These are phyloP conservation scores for Hyaloscypha bicolor DNA, from an alignment of 495 filamentous ascomycete species.

Conservation along the genomic window DNA sequence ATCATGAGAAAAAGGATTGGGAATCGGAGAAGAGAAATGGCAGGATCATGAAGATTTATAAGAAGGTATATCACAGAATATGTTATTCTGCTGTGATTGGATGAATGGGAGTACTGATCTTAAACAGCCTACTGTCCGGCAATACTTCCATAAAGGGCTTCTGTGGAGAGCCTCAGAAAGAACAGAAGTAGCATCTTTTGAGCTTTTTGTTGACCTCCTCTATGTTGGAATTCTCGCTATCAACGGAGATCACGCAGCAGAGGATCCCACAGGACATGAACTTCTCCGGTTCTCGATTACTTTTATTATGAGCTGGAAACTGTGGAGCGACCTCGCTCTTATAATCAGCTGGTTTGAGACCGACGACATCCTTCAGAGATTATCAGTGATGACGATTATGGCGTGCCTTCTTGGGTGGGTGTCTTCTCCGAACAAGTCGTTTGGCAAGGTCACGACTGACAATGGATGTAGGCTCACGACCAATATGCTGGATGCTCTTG, in stretches of 20 bases:
- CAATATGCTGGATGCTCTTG: constrained; percentile 56
- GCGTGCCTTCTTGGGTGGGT: constrained; percentile 52
- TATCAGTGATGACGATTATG: constrained; percentile 56
- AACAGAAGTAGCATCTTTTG: constrained; percentile 57
- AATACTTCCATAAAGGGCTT: constrained; percentile 64
- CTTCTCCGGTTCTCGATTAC: constrained; percentile 55
- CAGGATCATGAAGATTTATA: constrained; percentile 52
- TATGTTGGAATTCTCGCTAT: constrained; percentile 55
- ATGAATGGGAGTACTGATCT: constrained; percentile 5
- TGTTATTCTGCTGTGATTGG: neutral
- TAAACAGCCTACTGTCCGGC: constrained; percentile 51
- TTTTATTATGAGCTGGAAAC: constrained; percentile 61
- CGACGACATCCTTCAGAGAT: constrained; percentile 57
- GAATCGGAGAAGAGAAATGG: constrained; percentile 45
- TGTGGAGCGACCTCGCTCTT: constrained; percentile 57
- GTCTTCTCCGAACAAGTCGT: neutral
- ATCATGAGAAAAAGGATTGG: constrained; percentile 44
- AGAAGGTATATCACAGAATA: constrained; percentile 31
- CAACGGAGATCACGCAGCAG: constrained; percentile 52
- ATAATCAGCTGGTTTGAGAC: constrained; percentile 59
- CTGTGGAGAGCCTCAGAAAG: constrained; percentile 56
- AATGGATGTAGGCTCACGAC: constrained; percentile 46
- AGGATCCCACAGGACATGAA: constrained; percentile 49
- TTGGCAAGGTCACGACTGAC: constrained; percentile 13
- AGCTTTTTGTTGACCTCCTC: constrained; percentile 56